Evolutionary conservation across 2,329 filamentous ascomycete species (phyloP), one percentile per base, ranked within the genome.

Genomic region (Trematosphaeria pertusa): DNA sequence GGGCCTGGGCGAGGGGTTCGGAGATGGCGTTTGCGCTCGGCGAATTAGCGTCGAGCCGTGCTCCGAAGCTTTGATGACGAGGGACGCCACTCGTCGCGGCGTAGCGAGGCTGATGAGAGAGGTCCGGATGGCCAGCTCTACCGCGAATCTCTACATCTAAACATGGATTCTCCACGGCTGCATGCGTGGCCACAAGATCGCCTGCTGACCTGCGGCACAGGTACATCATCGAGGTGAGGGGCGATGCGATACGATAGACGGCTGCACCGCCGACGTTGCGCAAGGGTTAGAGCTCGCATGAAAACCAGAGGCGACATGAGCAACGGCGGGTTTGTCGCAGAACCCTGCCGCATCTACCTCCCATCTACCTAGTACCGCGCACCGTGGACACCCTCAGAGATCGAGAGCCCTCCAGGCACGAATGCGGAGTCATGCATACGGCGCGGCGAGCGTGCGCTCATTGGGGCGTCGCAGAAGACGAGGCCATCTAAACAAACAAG

Each of bases 401-500:
- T 26, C 33, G 18, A 45, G n/a, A n/a, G n/a, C n/a, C n/a, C 6
- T 24, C 30, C 39, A 43, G 46, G 15, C 11, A 39, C 30, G 39
- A 10, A 26, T 33, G 4, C 18, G 34, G 15, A 14, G 18, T 41
- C 7, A 12, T 19, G 37, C 26, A 20, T 14, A 26, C 37, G 34
- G 34, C 26, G 35, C 2, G 14, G 20, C 37, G 4, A n/a, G 30
- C 43, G 35, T 3, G 26, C 35, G 14, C n/a, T 36, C 18, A 46
- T 46, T 46, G 43, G 43, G 38, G 34, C 18, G 20, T 7, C n/a
- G 10, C 37, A 17, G 3, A 17, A 21, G 3, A 18, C 21, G 37
- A 18, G 14, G 20, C 21, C 22, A 36, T 43, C 33, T 38, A 26
- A 35, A 35, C 38, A 49, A 37, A 37, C 31, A 28, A 44, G 39